phyloP scores from a whole-genome alignment of 139 green algal species.

The Haematococcus sp. region DNA sequence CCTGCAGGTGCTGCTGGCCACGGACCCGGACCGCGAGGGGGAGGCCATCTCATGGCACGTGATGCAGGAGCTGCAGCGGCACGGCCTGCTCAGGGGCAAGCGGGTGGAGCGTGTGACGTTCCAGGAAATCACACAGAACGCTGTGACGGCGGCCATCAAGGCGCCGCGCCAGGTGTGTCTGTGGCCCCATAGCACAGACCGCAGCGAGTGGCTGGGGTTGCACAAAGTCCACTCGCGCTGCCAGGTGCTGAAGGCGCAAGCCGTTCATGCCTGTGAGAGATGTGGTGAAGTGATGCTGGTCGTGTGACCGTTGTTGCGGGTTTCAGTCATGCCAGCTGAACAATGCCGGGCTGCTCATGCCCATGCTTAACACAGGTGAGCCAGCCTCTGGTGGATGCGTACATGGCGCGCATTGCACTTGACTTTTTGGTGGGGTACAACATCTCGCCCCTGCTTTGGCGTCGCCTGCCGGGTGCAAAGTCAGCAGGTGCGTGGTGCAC shows the following conservation, averaged over 20 bases:
- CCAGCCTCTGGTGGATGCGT: slow-evolving; percentile 82
- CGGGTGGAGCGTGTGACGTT: slow-evolving; percentile 73
- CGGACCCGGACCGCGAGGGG: slow-evolving; percentile 92
- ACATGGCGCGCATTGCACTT: slow-evolving; percentile 81
- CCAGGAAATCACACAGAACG: slow-evolving; percentile 75
- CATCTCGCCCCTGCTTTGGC: slow-evolving; percentile 90
- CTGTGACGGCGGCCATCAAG: slow-evolving; percentile 46
- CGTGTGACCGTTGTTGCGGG: too few relatives aligned
- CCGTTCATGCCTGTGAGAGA: too few relatives aligned
- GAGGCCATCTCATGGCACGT: slow-evolving; percentile 98
- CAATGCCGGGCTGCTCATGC: too few relatives aligned
- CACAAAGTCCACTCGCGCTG: too few relatives aligned
- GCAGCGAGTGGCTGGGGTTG: too few relatives aligned
- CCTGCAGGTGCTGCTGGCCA: slow-evolving; percentile 80
- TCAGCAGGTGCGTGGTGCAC: slow-evolving; percentile 47
- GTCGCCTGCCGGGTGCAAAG: slow-evolving; percentile 73
- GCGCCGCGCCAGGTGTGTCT: slow-evolving; percentile 36
- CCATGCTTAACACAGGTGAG: slow-evolving; percentile 38
- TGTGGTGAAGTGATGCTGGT: too few relatives aligned
- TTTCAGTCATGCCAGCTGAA: too few relatives aligned
- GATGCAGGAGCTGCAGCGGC: slow-evolving; percentile 58
- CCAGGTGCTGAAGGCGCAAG: too few relatives aligned
- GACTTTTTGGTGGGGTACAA: slow-evolving; percentile 94
- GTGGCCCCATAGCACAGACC: too few relatives aligned
- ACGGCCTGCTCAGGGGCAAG: background rate